Evolutionary conservation across 192 early-diverging fungal species (phyloP).

Genomic region (Entrophospora sp.): DNA sequence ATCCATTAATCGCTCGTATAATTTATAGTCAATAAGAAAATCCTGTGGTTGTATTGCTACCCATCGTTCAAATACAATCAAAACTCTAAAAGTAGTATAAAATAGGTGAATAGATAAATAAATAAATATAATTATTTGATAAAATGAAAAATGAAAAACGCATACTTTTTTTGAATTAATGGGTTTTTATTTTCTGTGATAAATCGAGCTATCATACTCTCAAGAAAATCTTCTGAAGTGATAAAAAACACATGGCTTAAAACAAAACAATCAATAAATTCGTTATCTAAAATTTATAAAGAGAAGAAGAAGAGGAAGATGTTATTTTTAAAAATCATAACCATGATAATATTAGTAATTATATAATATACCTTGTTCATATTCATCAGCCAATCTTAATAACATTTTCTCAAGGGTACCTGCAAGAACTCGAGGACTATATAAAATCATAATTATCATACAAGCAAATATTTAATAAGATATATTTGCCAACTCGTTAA

Average conservation of each 20-base stretch:
- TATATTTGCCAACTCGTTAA: no score
- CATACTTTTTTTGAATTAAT: conserved; percentile 39
- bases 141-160: conserved; percentile 30
- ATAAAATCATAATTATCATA: no score
- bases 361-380: conserved; percentile 40
- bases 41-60: conserved; percentile 52
- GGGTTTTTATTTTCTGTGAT: conserved; percentile 36
- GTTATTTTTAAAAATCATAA: no score
- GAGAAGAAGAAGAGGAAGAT: no score
- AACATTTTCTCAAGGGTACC: conserved; percentile 59
- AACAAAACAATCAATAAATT: conserved; percentile 59
- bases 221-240: conserved; percentile 41
- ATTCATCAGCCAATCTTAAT: conserved; percentile 52
- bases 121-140: conserved; percentile 34
- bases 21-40: conserved; percentile 34
- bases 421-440: conserved; percentile 38
- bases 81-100: conserved; percentile 34
- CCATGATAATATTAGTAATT: not conserved
- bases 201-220: conserved; percentile 50
- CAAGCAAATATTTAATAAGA: no score
- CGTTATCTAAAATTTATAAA: conserved; percentile 46
- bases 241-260: conserved; percentile 55
- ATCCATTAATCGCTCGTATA: conserved; percentile 33
- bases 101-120: no score
- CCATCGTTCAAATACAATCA: conserved; percentile 55